phyloP scores from a whole-genome alignment of 139 green algal species.

The Micractinium sp. region DNA sequence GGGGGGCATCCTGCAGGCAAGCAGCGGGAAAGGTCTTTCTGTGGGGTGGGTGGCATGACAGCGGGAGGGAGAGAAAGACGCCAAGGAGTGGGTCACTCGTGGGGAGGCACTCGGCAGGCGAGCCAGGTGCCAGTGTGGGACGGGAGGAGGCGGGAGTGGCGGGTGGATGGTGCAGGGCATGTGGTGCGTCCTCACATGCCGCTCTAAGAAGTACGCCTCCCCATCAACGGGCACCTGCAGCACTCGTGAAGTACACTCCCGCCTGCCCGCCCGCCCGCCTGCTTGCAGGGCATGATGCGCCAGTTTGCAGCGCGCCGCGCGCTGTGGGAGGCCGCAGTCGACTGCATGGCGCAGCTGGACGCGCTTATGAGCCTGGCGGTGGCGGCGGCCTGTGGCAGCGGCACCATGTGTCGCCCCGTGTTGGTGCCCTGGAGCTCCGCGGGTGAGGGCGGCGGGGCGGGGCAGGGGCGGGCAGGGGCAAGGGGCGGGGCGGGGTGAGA shows the following conservation, averaged over 20 bases:
- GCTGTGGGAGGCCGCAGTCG: slow-evolving; percentile 79
- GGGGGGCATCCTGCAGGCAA: slow-evolving; percentile 35
- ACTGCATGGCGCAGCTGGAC: slow-evolving; percentile 84
- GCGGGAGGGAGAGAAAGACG: too few relatives aligned
- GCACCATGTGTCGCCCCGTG: slow-evolving; percentile 68
- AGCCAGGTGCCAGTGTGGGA: too few relatives aligned
- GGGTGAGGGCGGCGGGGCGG: not conserved
- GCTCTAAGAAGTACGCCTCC: too few relatives aligned
- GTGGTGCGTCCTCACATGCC: too few relatives aligned
- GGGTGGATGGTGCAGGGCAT: too few relatives aligned
- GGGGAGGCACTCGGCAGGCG: too few relatives aligned
- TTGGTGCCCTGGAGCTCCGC: slow-evolving; percentile 44
- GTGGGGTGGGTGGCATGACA: too few relatives aligned
- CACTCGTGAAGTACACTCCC: too few relatives aligned
- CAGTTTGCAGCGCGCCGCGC: slow-evolving; percentile 64
- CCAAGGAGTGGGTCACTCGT: too few relatives aligned
- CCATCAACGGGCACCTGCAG: too few relatives aligned
- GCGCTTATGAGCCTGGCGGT: slow-evolving; percentile 85
- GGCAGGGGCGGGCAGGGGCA: not conserved
- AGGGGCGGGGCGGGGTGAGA: not conserved
- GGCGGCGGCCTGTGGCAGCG: slow-evolving; percentile 53
- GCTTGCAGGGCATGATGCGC: slow-evolving; percentile 58
- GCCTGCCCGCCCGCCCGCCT: not conserved
- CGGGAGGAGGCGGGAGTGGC: too few relatives aligned
- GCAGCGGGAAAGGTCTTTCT: too few relatives aligned